These are phyloP conservation scores for Exserohilum turcica DNA, from an alignment of 2,329 filamentous ascomycete species.

Conservation along the genomic window DNA sequence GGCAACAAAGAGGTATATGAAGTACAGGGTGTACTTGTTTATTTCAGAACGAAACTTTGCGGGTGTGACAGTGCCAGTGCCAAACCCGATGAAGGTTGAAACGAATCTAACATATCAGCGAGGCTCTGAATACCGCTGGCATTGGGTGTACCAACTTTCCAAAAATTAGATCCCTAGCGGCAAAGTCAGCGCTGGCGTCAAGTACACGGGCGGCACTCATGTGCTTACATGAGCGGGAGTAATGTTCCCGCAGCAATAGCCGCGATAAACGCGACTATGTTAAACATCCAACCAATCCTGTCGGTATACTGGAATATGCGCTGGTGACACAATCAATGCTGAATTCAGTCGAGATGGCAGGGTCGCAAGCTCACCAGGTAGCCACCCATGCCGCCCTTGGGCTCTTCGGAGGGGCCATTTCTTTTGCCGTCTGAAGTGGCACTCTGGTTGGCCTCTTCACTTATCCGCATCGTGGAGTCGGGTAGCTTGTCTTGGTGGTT, in stretches of 20 bases:
- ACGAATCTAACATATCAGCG: constrained; percentile 42
- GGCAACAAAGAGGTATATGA: constrained; percentile 72
- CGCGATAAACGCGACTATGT: constrained; percentile 38
- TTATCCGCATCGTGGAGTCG: constrained; percentile 3
- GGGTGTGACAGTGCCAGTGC: constrained; percentile 36
- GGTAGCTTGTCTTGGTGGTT: constrained; percentile 7
- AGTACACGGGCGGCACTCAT: not conserved
- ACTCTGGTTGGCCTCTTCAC: constrained; percentile 10
- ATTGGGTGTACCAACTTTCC: constrained; percentile 40
- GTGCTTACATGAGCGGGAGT: constrained; percentile 52
- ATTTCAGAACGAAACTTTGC: constrained; percentile 48
- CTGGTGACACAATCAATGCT: constrained; percentile 16
- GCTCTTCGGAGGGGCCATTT: not conserved
- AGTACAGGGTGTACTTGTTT: constrained; percentile 60
- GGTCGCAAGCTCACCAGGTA: constrained; percentile 31
- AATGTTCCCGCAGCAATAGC: constrained; percentile 53
- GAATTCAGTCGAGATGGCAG: not conserved
- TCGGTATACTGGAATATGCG: constrained; percentile 47
- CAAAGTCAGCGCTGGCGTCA: not conserved
- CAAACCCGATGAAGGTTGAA: constrained; percentile 53
- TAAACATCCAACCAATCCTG: constrained; percentile 37
- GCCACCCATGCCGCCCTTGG: constrained; percentile 25
- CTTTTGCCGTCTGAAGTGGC: not conserved
- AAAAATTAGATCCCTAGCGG: constrained; percentile 53
- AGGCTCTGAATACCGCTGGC: not conserved